Conservation (phyloP, 208 protist genomes). For the Trypanosoma scelopori region DNA sequence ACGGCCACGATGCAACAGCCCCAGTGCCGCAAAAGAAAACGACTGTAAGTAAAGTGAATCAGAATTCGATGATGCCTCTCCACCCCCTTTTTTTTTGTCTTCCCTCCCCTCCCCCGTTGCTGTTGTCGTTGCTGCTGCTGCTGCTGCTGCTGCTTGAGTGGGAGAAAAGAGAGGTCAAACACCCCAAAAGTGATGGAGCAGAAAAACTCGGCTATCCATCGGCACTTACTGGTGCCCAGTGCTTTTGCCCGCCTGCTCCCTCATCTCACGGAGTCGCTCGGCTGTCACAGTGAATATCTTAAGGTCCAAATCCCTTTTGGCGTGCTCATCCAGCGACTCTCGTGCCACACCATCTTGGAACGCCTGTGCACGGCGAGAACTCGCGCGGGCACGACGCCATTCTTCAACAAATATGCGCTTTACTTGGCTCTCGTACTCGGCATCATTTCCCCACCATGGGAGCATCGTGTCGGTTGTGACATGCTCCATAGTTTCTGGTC, state of each 20-base stretch:
- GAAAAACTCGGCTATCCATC: not conserved
- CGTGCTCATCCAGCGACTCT: constrained; percentile 69
- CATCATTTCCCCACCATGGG: constrained; percentile 89
- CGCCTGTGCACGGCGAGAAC: constrained; percentile 59
- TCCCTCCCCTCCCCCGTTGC: too few species aligned
- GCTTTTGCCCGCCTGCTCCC: constrained; percentile 67
- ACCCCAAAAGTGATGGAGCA: too few species aligned
- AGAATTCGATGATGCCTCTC: too few species aligned
- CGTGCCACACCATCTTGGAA: constrained; percentile 78
- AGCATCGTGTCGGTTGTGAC: constrained; percentile 81
- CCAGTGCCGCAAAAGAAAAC: too few species aligned
- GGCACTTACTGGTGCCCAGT: constrained; percentile 36
- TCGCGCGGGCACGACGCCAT: constrained; percentile 71
- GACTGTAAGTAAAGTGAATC: too few species aligned
- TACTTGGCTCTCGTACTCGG: constrained; percentile 85
- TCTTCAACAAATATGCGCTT: constrained; percentile 90
- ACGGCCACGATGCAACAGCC: too few species aligned
- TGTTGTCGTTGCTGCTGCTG: too few species aligned
- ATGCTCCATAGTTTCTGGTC: constrained; percentile 61
- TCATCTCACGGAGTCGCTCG: constrained; percentile 69
- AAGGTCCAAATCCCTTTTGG: constrained; percentile 80
- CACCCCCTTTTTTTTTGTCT: too few species aligned
- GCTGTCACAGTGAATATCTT: constrained; percentile 86
- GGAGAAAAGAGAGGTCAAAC: too few species aligned
- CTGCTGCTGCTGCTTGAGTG: too few species aligned